Evolutionary conservation across 2,329 filamentous ascomycete species (phyloP).

Genomic region (Colletotrichum tabaci): DNA sequence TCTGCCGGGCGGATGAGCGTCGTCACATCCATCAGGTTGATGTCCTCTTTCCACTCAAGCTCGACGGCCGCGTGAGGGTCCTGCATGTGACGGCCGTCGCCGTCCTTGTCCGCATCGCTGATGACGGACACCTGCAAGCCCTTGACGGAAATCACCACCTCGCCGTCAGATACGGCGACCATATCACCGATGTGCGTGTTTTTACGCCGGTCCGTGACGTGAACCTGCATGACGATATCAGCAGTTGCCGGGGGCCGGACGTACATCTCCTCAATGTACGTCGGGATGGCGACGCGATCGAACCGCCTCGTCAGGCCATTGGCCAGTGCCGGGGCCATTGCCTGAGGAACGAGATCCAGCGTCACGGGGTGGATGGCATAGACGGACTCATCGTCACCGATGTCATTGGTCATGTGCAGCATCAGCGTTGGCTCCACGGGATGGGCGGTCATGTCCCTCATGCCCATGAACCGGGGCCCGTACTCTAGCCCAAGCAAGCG

Average conservation of each 20-base stretch:
- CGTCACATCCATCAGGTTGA: too few relatives aligned
- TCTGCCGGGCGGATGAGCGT: too few relatives aligned
- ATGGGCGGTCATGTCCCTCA: slow-evolving; percentile 46
- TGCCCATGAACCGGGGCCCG: not conserved
- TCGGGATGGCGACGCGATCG: not conserved
- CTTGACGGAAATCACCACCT: not conserved
- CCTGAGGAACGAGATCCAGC: not conserved
- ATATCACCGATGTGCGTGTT: slow-evolving; percentile 1
- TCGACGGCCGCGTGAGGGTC: not conserved
- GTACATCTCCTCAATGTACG: slow-evolving; percentile 5
- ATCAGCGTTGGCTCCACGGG: not conserved
- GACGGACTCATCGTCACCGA: not conserved
- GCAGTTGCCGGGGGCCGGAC: not conserved
- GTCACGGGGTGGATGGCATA: slow-evolving; percentile 2
- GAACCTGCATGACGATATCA: too few relatives aligned
- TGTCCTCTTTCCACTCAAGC: too few relatives aligned
- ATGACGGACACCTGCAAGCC: slow-evolving; percentile 3
- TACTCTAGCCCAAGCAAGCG: slow-evolving; percentile 1
- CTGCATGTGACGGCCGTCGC: not conserved
- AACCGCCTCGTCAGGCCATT: not conserved
- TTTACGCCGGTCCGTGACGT: slow-evolving; percentile 2
- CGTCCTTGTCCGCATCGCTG: not conserved
- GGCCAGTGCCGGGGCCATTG: not conserved
- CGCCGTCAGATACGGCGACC: not conserved
- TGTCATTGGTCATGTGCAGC: not conserved